Evolutionary conservation across 257 asterid species (phyloP), one percentile per base, ranked within the genome.

Genomic region (Nicotiana knightiana): DNA sequence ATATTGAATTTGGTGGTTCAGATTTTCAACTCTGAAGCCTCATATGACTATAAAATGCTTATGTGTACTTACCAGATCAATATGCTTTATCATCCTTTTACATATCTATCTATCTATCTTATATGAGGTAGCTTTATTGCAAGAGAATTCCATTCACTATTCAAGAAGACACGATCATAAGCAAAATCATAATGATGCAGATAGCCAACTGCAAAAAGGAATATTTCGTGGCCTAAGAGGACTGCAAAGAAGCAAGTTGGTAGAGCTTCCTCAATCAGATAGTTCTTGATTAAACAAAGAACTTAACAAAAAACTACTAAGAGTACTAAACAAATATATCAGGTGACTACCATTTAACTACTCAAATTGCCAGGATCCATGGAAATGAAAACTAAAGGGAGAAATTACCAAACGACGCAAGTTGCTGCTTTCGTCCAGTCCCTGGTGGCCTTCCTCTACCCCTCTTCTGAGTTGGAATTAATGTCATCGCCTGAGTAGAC

Each of bases 361-460:
- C 16, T 48, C 62, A 13, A 48, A 51, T 26, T 15, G 61, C 8
- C 39, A 66, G 21, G 12, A 8, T 28, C n/a, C 24, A 37, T 21
- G 43, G 28, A 54, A 67, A 77, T 46, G 46, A 68, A 82, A 82
- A 79, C 51, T 59, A 80, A 24, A 12, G 83, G 81, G 61, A 77
- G 51, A 13, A 59, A 28, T 57, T 87, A 93, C 97, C 95, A 67
- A 86, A 82, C 59, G 93, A 86, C 75, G 91, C 82, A 17, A 87
- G 82, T 70, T 88, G 93, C 63, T 88, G 93, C 84, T 91, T 93
- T 53, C 95, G 89, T 32, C 97, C 93, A 77, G 86, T 77, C 78
- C 94, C 95, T 3, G 93, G 93, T 13, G 97, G 97, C 83, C 97
- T 88, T 80, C 95, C 97, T 83, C 96, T 89, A 59, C 89, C 87